These are phyloP conservation scores for Truncatella angustata DNA, from an alignment of 2,329 filamentous ascomycete species.

Conservation along the genomic window DNA sequence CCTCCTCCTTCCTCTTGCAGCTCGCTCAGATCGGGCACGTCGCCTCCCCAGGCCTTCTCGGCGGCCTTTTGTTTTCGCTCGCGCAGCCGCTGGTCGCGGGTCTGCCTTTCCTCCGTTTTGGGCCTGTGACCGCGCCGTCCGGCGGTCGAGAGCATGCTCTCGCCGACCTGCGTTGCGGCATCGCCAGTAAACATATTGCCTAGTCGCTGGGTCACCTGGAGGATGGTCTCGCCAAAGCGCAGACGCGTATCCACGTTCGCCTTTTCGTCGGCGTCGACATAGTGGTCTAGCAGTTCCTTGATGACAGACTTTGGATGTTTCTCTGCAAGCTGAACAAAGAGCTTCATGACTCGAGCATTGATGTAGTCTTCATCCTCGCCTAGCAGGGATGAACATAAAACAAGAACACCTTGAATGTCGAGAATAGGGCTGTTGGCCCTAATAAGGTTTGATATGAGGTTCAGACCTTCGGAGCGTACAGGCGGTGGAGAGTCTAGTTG, in stretches of 20 bases:
- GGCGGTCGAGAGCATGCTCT: conserved; percentile 62
- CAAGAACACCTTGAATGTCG: conserved; percentile 64
- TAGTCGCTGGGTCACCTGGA: conserved; percentile 62
- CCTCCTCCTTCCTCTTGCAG: conserved; percentile 6
- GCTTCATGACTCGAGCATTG: conserved; percentile 64
- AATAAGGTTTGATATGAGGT: conserved; percentile 59
- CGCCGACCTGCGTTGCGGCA: conserved; percentile 48
- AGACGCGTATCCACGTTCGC: conserved; percentile 61
- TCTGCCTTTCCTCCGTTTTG: conserved; percentile 57
- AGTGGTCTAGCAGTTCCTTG: conserved; percentile 64
- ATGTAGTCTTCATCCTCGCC: conserved; percentile 70
- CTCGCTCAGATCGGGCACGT: conserved; percentile 47
- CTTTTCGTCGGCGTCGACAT: conserved; percentile 62
- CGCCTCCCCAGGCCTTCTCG: conserved; percentile 54
- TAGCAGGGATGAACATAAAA: conserved; percentile 63
- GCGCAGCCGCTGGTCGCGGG: conserved; percentile 45
- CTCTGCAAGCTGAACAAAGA: conserved; percentile 60
- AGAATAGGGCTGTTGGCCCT: conserved; percentile 53
- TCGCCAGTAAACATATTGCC: conserved; percentile 55
- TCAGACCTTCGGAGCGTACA: conserved; percentile 64
- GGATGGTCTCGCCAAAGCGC: conserved; percentile 65
- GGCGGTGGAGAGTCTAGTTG: conserved; percentile 61
- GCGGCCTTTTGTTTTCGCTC: conserved; percentile 49
- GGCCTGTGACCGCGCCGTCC: conserved; percentile 61
- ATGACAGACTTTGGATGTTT: conserved; percentile 62